Evolutionary conservation across 208 protist species (phyloP), one percentile per base, ranked within the genome.

Genomic region (Porcisia deanei): DNA sequence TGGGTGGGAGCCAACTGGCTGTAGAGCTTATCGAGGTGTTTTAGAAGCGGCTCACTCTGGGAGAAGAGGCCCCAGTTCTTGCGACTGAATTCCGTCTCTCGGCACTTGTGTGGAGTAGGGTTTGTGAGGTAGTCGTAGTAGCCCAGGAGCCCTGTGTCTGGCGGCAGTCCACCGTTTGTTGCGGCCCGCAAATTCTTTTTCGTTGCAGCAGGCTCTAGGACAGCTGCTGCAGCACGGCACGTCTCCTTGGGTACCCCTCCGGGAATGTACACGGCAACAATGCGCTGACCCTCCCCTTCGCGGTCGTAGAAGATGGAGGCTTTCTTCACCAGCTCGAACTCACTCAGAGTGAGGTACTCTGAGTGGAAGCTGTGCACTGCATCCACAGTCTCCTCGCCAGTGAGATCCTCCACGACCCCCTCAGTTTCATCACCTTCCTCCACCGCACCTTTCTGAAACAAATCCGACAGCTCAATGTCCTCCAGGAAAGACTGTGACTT

Each of bases 101-200:
- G 88, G 71, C 93, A 98, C 72, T 97, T 98, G 57, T 79, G 83
- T 59, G 64, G 79, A 6, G 82, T 90, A 5, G 93, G 92, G 70
- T 94, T 95, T 53, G 83, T 96, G 22, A 97, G 80, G 70, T 97
- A 98, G 77, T 98, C 95, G 75, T 98, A 98, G 76, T 91, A 97
- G 47, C 93, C 95, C 0, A 94, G 90, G 75, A 98, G 94, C 60
- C 95, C 93, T 12, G 91, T 96, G 71, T 96, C 84, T 16, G 93
- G 95, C 41, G 92, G 91, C n/a, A 72, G 61, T 37, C 93, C 93
- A 47, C 92, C 91, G 84, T 98, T 97, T 12, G 84, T 90, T 5
- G 75, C 75, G 0, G 90, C 88, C 41, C 95, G 81, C 66, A 94
- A 63, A 76, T 98, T 96, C 61, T 86, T 85, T 25, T 76, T 88